Evolutionary conservation across 768 basidiomycete genomes (phyloP), one percentile per base, ranked within the genome.

Genomic region (Mycena chlorophos): DNA sequence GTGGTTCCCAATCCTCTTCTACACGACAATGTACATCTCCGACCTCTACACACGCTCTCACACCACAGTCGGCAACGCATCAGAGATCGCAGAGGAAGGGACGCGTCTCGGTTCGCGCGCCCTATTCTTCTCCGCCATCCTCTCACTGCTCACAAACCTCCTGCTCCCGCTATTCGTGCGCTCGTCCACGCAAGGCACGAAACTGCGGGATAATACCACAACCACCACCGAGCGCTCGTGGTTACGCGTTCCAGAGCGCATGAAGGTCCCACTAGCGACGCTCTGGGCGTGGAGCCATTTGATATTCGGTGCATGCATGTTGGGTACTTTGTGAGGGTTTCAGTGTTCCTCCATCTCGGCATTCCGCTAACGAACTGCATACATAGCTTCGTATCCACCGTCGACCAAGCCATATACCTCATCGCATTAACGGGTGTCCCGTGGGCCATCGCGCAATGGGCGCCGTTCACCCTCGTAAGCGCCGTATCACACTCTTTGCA

Each of bases 1-100:
- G 6, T 98, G 96, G 96, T 97, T 96, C 65, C 94, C 95, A 0
- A 73, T 94, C 23, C 77, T 96, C 1, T 94, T 95, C 71, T 95
- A 93, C 74, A 88, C 86, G 3, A 88, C 89, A 1, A 75, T 91
- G 23, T 98, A 94, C 71, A 80, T 97, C 51, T 90, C 91, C 12
- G 95, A 96, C 63, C 78, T 96, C 12, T 85, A 97, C 76, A 89
- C 85, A 57, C 76, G 72, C 12, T 55, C 65, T 2, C 56, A 62
- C 5, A 56, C 54, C 22, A 66, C 67, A 42, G 68, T 58, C 39
- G 74, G 65, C 0, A 66, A 65, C 22, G 63, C 63, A n/a, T 68
- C 66, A 1, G 69, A 71, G 1, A 64, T 75, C 2, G 59, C 66
- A 26, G 62, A 40, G 4, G 87, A 90, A 61, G 87, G 89, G 2